Base-by-base conservation (phyloP, 139 green algal genomes). In the Zygnema cylindricum region DNA sequence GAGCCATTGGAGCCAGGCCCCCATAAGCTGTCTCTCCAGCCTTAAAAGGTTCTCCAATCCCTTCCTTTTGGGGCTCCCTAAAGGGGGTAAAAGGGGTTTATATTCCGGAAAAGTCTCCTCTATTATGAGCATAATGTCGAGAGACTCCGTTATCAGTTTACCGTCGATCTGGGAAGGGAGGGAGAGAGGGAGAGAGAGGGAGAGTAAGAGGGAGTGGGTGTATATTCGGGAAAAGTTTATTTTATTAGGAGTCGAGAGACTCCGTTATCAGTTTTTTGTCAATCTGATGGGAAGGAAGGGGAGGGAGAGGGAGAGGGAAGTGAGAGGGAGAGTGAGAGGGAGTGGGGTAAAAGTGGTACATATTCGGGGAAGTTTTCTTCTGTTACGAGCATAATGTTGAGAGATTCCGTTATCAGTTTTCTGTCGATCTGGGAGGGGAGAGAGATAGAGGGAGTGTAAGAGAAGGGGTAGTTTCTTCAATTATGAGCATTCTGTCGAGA, bases 301-400 rank as follows among this genome's bases (percentile, higher is more conserved):
- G n/a, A n/a, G n/a, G n/a, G n/a, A n/a, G n/a, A n/a, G n/a, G n/a
- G n/a, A n/a, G n/a, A n/a, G n/a, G n/a, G n/a, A n/a, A n/a, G n/a
- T n/a, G n/a, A n/a, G n/a, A n/a, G n/a, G n/a, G n/a, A n/a, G n/a
- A n/a, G n/a, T n/a, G n/a, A n/a, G n/a, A n/a, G n/a, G n/a, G n/a
- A n/a, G n/a, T n/a, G 38, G 1, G 96, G 95, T 89, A 98, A 93
- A 57, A 98, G 93, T 0, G 94, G 93, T 7, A 89, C 95, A 86
- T 95, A 79, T 1, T 97, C 91, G 0, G 95, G 95, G 90, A 98
- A 98, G 16, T n/a, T n/a, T n/a, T n/a, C n/a, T n/a, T n/a, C n/a
- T n/a, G n/a, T n/a, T n/a, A n/a, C n/a, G n/a, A n/a, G n/a, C n/a
- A n/a, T n/a, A n/a, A n/a, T n/a, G n/a, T n/a, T 40, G 98, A 76